Conservation (phyloP, 2,329 filamentous ascomycete species). For the Aaosphaeria arxii region DNA sequence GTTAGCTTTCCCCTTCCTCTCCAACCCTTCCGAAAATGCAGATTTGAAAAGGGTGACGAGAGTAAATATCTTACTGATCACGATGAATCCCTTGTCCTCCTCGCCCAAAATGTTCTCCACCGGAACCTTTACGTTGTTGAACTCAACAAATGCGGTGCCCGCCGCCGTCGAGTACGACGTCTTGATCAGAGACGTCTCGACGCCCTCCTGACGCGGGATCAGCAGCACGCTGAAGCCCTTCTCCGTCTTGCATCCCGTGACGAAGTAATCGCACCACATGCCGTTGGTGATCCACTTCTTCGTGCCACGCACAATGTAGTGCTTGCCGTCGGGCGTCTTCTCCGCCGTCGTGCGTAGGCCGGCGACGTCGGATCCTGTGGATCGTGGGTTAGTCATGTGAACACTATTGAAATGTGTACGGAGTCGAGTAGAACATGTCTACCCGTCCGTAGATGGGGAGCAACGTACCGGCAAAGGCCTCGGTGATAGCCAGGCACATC, state of each 20-base stretch:
- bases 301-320: constrained; percentile 8
- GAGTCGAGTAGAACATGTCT: background rate
- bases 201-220: constrained; percentile 69
- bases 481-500: constrained; percentile 83
- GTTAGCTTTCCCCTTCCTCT: background rate
- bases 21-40: background rate
- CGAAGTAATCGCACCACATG: constrained; percentile 78
- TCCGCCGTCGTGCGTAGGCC: constrained; percentile 72
- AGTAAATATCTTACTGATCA: constrained; percentile 52
- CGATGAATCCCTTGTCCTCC: constrained; percentile 82
- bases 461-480: constrained; percentile 70
- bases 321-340: constrained; percentile 31
- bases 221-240: constrained; percentile 77
- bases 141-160: constrained; percentile 76
- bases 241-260: constrained; percentile 73
- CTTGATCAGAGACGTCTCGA: constrained; percentile 76
- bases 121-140: constrained; percentile 83
- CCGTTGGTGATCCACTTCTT: constrained; percentile 91
- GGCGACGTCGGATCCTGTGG: constrained; percentile 64
- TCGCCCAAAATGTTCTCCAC: constrained; percentile 73
- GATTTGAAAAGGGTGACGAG: background rate
- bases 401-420: background rate
- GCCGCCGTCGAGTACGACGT: constrained; percentile 77
- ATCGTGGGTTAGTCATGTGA: background rate
- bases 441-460: background rate